A percentile compares a stretch with the other conserved stretches of the same genome.
Conservation (phyloP, 2,329 filamentous ascomycete genomes). For the Paraphaeosphaeria minitans region DNA sequence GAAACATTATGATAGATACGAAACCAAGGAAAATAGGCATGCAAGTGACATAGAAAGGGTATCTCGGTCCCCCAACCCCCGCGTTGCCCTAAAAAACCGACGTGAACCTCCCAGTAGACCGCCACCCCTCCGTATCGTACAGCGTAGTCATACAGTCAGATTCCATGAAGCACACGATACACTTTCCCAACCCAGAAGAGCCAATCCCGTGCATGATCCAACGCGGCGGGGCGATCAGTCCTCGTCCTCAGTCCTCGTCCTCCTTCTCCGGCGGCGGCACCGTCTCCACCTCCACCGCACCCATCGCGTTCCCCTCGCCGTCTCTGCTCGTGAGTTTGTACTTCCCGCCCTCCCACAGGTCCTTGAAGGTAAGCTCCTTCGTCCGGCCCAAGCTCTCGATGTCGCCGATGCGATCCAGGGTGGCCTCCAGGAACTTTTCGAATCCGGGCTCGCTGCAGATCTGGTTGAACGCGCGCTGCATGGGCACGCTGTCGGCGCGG, state of each 20-base stretch:
- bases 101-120: neutral
- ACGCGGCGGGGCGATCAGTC: neutral
- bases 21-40: neutral
- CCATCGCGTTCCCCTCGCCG: slow-evolving; percentile 34
- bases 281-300: slow-evolving; percentile 40
- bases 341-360: slow-evolving; percentile 82
- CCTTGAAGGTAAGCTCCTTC: slow-evolving; percentile 94
- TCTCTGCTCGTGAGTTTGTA: slow-evolving; percentile 57
- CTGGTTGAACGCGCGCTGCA: slow-evolving; percentile 89
- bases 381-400: slow-evolving; percentile 94
- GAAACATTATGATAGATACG: neutral
- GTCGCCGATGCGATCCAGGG: slow-evolving; percentile 81
- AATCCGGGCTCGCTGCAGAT: slow-evolving; percentile 81
- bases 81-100: neutral
- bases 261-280: slow-evolving; percentile 35
- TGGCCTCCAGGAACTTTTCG: slow-evolving; percentile 79
- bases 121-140: neutral
- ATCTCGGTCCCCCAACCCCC: neutral
- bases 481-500: slow-evolving; percentile 90
- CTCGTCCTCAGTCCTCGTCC: slow-evolving; percentile 27
- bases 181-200: neutral
- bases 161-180: neutral
- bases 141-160: slow-evolving; percentile 5
- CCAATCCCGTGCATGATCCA: neutral
- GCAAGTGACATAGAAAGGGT: slow-evolving; percentile 14